These are phyloP conservation scores for Solanum stenotomum DNA, from an alignment of 257 asterid genomes.

Conservation along the genomic window DNA sequence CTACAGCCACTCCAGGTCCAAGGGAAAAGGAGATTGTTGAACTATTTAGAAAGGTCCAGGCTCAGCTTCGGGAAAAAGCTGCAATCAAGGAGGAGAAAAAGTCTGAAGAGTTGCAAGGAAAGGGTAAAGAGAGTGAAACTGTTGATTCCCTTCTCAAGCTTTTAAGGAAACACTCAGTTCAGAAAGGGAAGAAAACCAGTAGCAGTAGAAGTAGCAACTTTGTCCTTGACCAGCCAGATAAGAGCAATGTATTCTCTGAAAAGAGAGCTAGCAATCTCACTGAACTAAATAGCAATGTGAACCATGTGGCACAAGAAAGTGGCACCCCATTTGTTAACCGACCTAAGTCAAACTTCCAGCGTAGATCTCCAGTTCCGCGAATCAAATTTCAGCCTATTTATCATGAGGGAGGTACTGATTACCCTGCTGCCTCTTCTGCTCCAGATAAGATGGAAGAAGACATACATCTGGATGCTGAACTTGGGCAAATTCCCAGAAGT, in stretches of 20 bases:
- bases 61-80: constrained; percentile 79
- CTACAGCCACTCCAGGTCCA: constrained; percentile 71
- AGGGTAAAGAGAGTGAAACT: constrained; percentile 76
- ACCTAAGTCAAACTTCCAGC: constrained; percentile 71
- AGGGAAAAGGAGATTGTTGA: constrained; percentile 91
- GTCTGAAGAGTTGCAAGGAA: constrained; percentile 43
- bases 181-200: constrained; percentile 56
- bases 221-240: constrained; percentile 44
- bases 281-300: constrained; percentile 18
- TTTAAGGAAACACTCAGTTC: constrained; percentile 79
- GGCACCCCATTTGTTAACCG: constrained; percentile 33
- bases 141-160: constrained; percentile 95
- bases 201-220: constrained; percentile 33
- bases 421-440: background rate
- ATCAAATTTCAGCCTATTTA: constrained; percentile 42
- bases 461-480: constrained; percentile 14
- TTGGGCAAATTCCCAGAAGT: constrained; percentile 1
- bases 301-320: constrained; percentile 31
- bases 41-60: constrained; percentile 88
- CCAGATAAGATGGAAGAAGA: background rate
- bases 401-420: constrained; percentile 16
- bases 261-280: constrained; percentile 17
- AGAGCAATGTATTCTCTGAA: constrained; percentile 22
- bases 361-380: constrained; percentile 70
- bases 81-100: constrained; percentile 67